Percentiles rank a stretch among this genome's conserved stretches.
Evolutionary conservation across 2,329 filamentous ascomycete genomes (phyloP).

Genomic region (Rosellinia necatrix): DNA sequence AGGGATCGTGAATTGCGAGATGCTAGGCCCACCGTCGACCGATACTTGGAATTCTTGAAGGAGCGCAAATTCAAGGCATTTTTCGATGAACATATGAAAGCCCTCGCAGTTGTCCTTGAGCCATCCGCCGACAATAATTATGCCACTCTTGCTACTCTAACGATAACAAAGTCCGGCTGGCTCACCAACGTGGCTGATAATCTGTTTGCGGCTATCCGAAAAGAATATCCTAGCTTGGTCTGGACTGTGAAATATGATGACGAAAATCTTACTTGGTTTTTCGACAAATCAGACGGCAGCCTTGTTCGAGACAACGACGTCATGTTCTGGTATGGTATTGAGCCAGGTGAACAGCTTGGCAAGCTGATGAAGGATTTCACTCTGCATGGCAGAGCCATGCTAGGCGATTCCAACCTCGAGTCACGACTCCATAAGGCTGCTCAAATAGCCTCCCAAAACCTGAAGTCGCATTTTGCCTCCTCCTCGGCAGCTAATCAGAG

Average conservation of each 20-base stretch:
- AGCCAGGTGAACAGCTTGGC: conserved; percentile 79
- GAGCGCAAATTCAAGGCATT: conserved; percentile 86
- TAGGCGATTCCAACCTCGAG: conserved; percentile 87
- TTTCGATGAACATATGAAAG: conserved; percentile 93
- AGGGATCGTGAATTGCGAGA: conserved; percentile 82
- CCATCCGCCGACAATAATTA: conserved; percentile 67
- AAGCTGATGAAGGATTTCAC: conserved; percentile 85
- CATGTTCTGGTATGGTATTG: conserved; percentile 94
- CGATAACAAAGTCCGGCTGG: conserved; percentile 93
- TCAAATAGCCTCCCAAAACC: conserved; percentile 64
- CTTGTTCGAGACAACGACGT: conserved; percentile 84
- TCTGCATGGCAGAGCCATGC: conserved; percentile 80
- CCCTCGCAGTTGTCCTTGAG: conserved; percentile 85
- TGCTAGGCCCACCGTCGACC: conserved; percentile 80
- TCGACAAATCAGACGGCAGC: conserved; percentile 94
- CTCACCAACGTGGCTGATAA: conserved; percentile 94
- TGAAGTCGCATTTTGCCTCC: conserved; percentile 47
- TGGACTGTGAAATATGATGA: conserved; percentile 98
- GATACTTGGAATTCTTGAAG: conserved; percentile 80
- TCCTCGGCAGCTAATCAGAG: conserved; percentile 57
- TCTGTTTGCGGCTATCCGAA: conserved; percentile 90
- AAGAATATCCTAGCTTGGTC: conserved; percentile 86
- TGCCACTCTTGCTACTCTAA: conserved; percentile 86
- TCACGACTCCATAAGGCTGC: conserved; percentile 81
- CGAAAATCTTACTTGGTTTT: conserved; percentile 98